Evolutionary conservation across 495 filamentous ascomycete species (phyloP), one percentile per base, ranked within the genome.

Genomic region (Aspergillus nidulans): DNA sequence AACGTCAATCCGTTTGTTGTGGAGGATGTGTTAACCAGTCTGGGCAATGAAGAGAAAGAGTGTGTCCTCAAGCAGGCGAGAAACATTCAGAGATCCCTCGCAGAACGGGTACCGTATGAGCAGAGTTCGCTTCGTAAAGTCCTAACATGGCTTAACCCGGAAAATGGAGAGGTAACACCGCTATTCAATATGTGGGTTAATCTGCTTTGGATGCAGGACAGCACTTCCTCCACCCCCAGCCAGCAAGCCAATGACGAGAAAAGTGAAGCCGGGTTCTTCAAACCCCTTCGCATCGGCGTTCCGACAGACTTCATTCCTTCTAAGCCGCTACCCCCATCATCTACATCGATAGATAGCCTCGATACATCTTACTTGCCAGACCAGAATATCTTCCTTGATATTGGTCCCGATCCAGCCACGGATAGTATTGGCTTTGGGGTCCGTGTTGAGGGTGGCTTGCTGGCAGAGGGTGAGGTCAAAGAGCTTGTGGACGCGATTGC

Each of bases 121-220:
- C 69, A 73, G 42, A 66, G 61, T 42, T 67, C 60, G 3, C 46
- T 70, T 6, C 47, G 34, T 3, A 62, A 72, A 25, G 52, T 72
- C 7, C 57, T 67, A 21, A 21, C 9, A 6, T 66, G 56, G 57
- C 32, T 53, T 16, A 57, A 56, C 20, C 39, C 36, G 8, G 30
- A 53, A 21, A 23, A 25, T 2, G 52, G 53, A 12, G 12, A 40
- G 18, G 59, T 63, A 10, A 26, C 65, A 4, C 44, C 44, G n/a
- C 24, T 46, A 4, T 73, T 73, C 58, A 70, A 73, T 44, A 59
- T 66, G 1, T 73, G 59, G 59, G 57, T 70, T 18, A 73, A 73
- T 36, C 67, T 73, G 7, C 63, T 73, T 18, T 70, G 63, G 63
- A 59, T 59, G 57, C 64, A 66, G 49, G 55, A 58, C 23, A 49